Percentiles rank a stretch among this genome's conserved stretches.
Conservation (phyloP, 139 green algal genomes). For the Tetradesmus obliquus region DNA sequence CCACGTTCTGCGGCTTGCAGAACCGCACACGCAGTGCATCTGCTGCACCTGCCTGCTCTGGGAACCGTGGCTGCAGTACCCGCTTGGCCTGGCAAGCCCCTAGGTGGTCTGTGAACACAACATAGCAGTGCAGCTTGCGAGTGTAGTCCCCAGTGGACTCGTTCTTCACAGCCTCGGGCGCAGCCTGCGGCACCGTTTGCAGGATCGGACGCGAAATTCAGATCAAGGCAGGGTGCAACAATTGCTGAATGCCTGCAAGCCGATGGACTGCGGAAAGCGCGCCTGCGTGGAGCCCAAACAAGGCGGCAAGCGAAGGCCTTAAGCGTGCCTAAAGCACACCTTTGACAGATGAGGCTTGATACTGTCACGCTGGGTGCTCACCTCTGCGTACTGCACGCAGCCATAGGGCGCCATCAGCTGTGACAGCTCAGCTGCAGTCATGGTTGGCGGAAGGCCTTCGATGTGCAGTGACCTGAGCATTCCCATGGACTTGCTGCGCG, state of each 20-base stretch:
- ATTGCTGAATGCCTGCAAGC: background rate
- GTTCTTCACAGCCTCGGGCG: conserved; percentile 33
- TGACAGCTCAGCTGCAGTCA: conserved; percentile 43
- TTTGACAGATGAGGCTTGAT: too few relatives aligned
- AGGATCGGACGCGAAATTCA: background rate
- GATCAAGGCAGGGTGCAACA: background rate
- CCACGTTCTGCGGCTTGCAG: conserved; percentile 41
- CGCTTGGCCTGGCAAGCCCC: conserved; percentile 44
- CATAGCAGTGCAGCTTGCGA: conserved; percentile 48
- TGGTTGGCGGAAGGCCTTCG: conserved; percentile 39
- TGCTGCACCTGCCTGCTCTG: background rate
- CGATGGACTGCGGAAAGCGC: background rate
- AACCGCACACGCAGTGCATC: conserved; percentile 41
- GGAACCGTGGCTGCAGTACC: conserved; percentile 15
- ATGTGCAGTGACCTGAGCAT: conserved; percentile 43
- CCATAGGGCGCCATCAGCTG: conserved; percentile 44
- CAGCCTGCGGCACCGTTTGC: conserved; percentile 14
- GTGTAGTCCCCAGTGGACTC: background rate
- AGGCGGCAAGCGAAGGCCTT: background rate
- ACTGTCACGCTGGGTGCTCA: background rate
- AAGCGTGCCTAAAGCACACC: background rate
- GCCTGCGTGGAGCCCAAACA: background rate
- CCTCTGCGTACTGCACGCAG: conserved; percentile 50
- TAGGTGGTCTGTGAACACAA: conserved; percentile 45
- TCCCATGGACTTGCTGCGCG: background rate